phyloP scores from a whole-genome alignment of 2,329 filamentous ascomycete species.

The Chaetothyriales sp. region DNA sequence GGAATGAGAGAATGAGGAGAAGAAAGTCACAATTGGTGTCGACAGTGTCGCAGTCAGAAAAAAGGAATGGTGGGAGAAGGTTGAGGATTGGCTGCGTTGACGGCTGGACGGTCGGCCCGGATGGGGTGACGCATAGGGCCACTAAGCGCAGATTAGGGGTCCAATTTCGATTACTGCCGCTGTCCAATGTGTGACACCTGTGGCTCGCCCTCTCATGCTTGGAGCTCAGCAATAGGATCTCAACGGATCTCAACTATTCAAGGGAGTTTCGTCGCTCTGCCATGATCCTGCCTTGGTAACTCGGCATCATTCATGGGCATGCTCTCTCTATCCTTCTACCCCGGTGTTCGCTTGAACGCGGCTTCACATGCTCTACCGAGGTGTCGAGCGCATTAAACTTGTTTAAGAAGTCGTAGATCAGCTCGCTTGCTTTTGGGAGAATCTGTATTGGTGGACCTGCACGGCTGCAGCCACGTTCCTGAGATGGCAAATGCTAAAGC shows the following conservation, averaged over 20 bases:
- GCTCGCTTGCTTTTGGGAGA: neutral
- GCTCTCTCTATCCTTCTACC: neutral
- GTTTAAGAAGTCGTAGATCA: neutral
- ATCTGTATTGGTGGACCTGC: neutral
- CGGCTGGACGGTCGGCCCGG: no score
- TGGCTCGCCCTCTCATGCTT: no score
- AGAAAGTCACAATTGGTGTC: neutral
- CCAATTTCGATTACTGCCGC: neutral
- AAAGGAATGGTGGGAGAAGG: neutral
- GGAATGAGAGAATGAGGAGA: neutral
- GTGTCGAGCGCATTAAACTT: neutral
- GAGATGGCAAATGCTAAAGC: neutral
- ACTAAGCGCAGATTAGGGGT: neutral
- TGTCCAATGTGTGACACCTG: no score
- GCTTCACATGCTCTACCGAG: neutral
- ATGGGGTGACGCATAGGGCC: neutral
- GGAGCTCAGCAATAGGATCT: no score
- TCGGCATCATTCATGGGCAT: no score
- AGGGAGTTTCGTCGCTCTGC: neutral
- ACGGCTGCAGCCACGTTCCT: neutral
- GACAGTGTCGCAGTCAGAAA: neutral
- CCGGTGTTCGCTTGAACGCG: neutral
- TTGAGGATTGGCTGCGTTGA: neutral
- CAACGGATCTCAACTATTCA: no score
- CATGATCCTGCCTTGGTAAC: no score